Percentiles rank a stretch among this genome's conserved stretches.
Conservation (phyloP, 2,329 filamentous ascomycete species). For the Pyricularia sp. region DNA sequence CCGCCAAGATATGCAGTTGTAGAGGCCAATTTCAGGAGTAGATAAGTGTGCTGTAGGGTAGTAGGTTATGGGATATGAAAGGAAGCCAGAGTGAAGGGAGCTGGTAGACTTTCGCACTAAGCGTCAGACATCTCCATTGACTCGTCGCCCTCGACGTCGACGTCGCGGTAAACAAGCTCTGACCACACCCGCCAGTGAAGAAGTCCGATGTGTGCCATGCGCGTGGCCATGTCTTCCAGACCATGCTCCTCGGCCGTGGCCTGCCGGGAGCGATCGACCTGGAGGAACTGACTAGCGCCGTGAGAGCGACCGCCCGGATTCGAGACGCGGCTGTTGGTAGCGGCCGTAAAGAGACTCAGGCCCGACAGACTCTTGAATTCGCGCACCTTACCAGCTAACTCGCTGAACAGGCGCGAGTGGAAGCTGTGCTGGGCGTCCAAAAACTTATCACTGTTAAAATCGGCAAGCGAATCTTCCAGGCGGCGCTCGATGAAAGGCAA, state of each 20-base stretch:
- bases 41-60: neutral
- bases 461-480: conserved; percentile 33
- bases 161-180: conserved; percentile 53
- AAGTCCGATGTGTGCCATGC: conserved; percentile 73
- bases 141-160: neutral
- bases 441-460: conserved; percentile 33
- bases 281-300: neutral
- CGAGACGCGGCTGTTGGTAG: conserved; percentile 39
- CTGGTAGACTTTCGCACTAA: neutral
- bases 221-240: conserved; percentile 61
- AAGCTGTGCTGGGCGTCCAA: conserved; percentile 39
- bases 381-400: conserved; percentile 38
- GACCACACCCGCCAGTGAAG: conserved; percentile 90
- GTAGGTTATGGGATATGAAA: neutral
- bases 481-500: conserved; percentile 40
- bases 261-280: neutral
- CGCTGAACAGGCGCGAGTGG: conserved; percentile 35
- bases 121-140: conserved; percentile 1
- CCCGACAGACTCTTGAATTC: conserved; percentile 44
- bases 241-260: conserved; percentile 42
- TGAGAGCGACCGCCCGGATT: conserved; percentile 5
- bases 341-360: conserved; percentile 43
- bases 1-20: neutral
- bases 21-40: neutral
- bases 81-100: neutral